Conservation (phyloP, 108 stramenopile species). For the Stephanodiscus minutulus region DNA sequence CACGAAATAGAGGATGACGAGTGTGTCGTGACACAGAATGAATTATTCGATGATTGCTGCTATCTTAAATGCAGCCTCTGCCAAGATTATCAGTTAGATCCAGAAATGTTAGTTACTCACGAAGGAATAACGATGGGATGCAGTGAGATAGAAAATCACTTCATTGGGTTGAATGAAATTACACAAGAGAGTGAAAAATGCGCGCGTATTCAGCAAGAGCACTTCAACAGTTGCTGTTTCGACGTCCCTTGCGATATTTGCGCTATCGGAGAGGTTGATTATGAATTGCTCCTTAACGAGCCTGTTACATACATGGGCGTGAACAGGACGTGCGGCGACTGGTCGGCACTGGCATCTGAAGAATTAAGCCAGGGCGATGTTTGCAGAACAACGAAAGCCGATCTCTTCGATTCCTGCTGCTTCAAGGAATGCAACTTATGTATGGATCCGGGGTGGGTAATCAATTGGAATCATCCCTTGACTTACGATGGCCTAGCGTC, state of each 20-base stretch:
- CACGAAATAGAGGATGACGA: constrained; percentile 30
- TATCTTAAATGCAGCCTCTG: constrained; percentile 45
- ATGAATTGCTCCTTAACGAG: constrained; percentile 31
- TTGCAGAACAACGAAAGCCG: constrained; percentile 31
- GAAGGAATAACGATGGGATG: constrained; percentile 36
- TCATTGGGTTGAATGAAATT: constrained; percentile 38
- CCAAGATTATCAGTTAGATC: constrained; percentile 40
- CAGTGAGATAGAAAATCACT: constrained; percentile 39
- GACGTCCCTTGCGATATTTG: constrained; percentile 48
- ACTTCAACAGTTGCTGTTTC: constrained; percentile 45
- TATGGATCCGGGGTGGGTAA: constrained; percentile 27
- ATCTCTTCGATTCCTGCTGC: constrained; percentile 41
- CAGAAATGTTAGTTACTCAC: constrained; percentile 31
- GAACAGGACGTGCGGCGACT: constrained; percentile 45
- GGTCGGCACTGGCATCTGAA: constrained; percentile 31
- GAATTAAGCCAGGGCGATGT: constrained; percentile 41
- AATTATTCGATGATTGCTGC: constrained; percentile 44
- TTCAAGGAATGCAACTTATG: constrained; percentile 46
- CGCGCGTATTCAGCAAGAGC: constrained; percentile 33
- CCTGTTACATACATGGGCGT: constrained; percentile 26
- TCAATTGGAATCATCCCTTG: constrained; percentile 43
- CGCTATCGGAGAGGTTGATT: constrained; percentile 10
- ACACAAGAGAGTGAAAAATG: constrained; percentile 44
- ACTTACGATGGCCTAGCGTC: constrained; percentile 41
- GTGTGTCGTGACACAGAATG: constrained; percentile 34